Evolutionary conservation across 257 asterid species (phyloP).

Genomic region (Solanum medicagineum): DNA sequence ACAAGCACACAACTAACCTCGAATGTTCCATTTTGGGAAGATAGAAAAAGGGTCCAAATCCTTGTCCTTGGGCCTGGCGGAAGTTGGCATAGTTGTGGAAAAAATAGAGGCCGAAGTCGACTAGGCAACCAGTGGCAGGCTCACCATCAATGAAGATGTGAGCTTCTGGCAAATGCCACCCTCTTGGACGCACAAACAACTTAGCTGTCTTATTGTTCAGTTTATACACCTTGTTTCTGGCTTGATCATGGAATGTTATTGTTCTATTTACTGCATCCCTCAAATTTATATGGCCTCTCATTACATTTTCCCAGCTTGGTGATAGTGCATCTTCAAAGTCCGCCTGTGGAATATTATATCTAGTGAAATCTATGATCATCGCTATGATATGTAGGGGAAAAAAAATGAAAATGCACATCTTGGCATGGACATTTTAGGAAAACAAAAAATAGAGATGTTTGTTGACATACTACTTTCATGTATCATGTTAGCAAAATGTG

Average conservation of each 20-base stretch:
- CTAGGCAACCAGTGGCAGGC: conserved; percentile 68
- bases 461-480: no score
- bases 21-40: conserved; percentile 98
- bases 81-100: conserved; percentile 26
- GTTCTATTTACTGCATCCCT: conserved; percentile 77
- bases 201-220: conserved; percentile 62
- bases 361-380: background rate
- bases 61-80: conserved; percentile 58
- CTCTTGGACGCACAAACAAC: conserved; percentile 97
- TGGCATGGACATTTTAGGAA: no score
- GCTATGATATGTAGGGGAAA: background rate
- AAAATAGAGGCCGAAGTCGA: conserved; percentile 60
- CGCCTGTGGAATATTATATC: conserved; percentile 31
- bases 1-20: conserved; percentile 18
- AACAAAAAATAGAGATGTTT: no score
- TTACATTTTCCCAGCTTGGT: conserved; percentile 91
- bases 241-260: conserved; percentile 64
- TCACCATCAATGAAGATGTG: conserved; percentile 87
- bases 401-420: background rate
- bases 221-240: conserved; percentile 57
- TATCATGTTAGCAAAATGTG: background rate
- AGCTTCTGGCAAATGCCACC: conserved; percentile 96
- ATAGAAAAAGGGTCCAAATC: conserved; percentile 86
- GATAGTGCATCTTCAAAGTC: conserved; percentile 94
- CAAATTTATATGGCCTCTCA: conserved; percentile 72